These are phyloP conservation scores for Suhomyces yuchorum DNA, from an alignment of 1,139 yeast species.

Conservation along the genomic window DNA sequence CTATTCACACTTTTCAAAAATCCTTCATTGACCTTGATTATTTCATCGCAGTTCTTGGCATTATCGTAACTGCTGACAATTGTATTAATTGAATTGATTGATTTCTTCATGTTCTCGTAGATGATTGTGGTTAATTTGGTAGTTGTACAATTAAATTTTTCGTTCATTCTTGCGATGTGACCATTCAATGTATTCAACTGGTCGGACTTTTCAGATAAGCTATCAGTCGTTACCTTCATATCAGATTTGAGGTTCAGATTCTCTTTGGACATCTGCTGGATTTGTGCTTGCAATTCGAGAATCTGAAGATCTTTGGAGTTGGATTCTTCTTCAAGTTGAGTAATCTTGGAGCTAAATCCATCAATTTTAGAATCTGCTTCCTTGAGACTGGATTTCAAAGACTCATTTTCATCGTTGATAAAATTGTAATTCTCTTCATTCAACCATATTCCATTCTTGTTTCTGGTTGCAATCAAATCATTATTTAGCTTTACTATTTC, in stretches of 20 bases:
- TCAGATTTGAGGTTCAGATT: neutral
- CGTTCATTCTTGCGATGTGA: slow-evolving; percentile 16
- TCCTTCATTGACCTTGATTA: slow-evolving; percentile 9
- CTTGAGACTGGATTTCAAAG: slow-evolving; percentile 27
- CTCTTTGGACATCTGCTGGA: neutral
- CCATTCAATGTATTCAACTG: slow-evolving; percentile 14
- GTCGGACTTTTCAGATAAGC: slow-evolving; percentile 10
- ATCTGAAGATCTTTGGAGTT: slow-evolving; percentile 6
- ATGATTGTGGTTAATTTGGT: slow-evolving; percentile 18
- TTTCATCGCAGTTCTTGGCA: slow-evolving; percentile 10
- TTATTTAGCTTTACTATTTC: slow-evolving; percentile 58
- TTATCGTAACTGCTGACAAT: slow-evolving; percentile 12
- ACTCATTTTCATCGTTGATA: slow-evolving; percentile 38
- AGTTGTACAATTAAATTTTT: slow-evolving; percentile 17
- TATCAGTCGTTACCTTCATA: neutral
- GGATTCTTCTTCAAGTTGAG: slow-evolving; percentile 5
- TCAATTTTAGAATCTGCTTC: slow-evolving; percentile 20
- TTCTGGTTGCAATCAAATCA: slow-evolving; percentile 63
- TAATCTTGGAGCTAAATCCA: slow-evolving; percentile 6
- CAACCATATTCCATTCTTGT: slow-evolving; percentile 62
- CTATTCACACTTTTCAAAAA: slow-evolving; percentile 8
- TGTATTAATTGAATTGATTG: slow-evolving; percentile 13
- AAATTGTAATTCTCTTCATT: slow-evolving; percentile 59
- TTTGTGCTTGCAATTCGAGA: neutral
- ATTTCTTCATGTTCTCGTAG: slow-evolving; percentile 17